Evolutionary conservation across 1,284 basidiomycete species (phyloP).

Genomic region (Boletellus deceptivus): DNA sequence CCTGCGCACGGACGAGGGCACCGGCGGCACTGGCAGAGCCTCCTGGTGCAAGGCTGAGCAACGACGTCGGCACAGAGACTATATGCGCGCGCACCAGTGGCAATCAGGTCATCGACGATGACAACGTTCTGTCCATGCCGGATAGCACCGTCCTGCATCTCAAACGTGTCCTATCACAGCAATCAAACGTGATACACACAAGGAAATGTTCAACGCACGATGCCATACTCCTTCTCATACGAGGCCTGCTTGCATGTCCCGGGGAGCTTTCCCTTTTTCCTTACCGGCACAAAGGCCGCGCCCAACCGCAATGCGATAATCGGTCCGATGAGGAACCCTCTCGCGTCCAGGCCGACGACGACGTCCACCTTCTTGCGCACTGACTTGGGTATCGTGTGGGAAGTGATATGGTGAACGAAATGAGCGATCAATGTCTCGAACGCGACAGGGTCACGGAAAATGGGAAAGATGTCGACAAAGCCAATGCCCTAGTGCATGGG

Average conservation of each 20-base stretch:
- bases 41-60: slow-evolving; percentile 44
- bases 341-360: slow-evolving; percentile 93
- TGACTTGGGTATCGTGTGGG: slow-evolving; percentile 62
- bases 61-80: background rate
- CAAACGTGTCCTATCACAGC: slow-evolving; percentile 74
- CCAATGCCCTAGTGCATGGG: slow-evolving; percentile 58
- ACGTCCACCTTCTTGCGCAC: slow-evolving; percentile 82
- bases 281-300: slow-evolving; percentile 94
- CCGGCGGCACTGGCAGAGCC: slow-evolving; percentile 95
- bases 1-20: slow-evolving; percentile 81
- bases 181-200: slow-evolving; percentile 1
- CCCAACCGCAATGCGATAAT: slow-evolving; percentile 89
- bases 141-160: slow-evolving; percentile 92
- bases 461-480: slow-evolving; percentile 90
- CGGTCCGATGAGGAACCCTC: slow-evolving; percentile 95
- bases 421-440: slow-evolving; percentile 93
- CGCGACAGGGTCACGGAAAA: slow-evolving; percentile 78
- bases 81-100: slow-evolving; percentile 67
- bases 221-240: slow-evolving; percentile 95
- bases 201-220: slow-evolving; percentile 44
- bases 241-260: slow-evolving; percentile 76
- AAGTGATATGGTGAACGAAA: slow-evolving; percentile 84
- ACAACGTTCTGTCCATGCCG: slow-evolving; percentile 82
- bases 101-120: slow-evolving; percentile 95
- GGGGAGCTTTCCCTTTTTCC: slow-evolving; percentile 94